A percentile compares a stretch with the other conserved stretches of the same genome.
phyloP scores from a whole-genome alignment of 2,329 filamentous ascomycete genomes.

The Colletotrichum acutatum region DNA sequence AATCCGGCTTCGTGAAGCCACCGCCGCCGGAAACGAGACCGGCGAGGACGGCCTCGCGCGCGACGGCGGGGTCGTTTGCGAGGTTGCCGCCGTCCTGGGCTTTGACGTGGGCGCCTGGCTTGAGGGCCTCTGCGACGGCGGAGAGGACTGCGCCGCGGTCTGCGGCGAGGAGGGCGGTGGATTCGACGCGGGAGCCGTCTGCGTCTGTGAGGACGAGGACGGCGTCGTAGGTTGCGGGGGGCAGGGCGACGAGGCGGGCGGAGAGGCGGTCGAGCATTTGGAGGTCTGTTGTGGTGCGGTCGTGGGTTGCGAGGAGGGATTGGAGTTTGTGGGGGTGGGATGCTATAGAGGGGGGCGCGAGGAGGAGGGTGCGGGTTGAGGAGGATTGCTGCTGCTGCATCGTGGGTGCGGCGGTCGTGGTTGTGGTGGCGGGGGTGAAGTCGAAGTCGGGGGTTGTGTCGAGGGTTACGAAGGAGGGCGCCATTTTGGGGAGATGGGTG shows the following conservation, averaged over 20 bases:
- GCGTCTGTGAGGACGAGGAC: constrained; percentile 86
- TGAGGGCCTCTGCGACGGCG: constrained; percentile 68
- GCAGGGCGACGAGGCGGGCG: constrained; percentile 82
- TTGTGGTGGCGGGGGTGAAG: constrained; percentile 43
- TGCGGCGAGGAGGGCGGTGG: constrained; percentile 72
- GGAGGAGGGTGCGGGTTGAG: constrained; percentile 75
- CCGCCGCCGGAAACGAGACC: constrained; percentile 73
- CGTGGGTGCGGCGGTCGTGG: constrained; percentile 41
- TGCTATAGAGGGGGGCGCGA: constrained; percentile 91
- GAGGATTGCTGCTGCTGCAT: constrained; percentile 36
- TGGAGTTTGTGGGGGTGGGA: constrained; percentile 84
- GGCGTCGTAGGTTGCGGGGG: constrained; percentile 81
- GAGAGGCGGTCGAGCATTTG: constrained; percentile 98
- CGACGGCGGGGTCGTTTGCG: constrained; percentile 58
- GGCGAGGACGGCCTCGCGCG: constrained; percentile 84
- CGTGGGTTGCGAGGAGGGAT: constrained; percentile 75
- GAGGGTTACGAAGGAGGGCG: constrained; percentile 64
- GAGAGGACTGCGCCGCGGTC: constrained; percentile 70
- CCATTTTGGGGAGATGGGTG: constrained; percentile 50
- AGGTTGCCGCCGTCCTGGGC: constrained; percentile 75
- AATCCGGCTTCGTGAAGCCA: constrained; percentile 79
- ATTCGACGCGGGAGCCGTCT: constrained; percentile 73
- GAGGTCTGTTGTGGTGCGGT: constrained; percentile 83
- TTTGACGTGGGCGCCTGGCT: constrained; percentile 72
- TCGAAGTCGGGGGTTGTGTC: constrained; percentile 67